phyloP scores from a whole-genome alignment of 257 asterid species.

The Nemophila menziesii region DNA sequence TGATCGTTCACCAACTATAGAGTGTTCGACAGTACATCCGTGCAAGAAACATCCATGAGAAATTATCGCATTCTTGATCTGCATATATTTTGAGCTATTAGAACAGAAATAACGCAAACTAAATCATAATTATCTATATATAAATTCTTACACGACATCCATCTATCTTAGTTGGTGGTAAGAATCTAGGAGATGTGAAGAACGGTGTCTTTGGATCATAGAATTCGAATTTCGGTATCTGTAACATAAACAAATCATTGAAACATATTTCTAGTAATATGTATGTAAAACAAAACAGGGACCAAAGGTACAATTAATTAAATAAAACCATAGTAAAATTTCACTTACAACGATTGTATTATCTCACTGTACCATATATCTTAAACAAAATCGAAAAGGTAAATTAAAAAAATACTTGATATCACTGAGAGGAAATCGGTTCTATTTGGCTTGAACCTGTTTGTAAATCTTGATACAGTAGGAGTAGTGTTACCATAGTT shows the following conservation, averaged over 20 bases:
- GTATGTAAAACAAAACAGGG: too few relatives aligned
- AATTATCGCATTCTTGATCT: slow-evolving; percentile 88
- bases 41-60: slow-evolving; percentile 94
- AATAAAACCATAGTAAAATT: too few relatives aligned
- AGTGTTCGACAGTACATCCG: slow-evolving; percentile 67
- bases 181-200: slow-evolving; percentile 88
- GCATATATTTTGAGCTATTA: slow-evolving; percentile 12
- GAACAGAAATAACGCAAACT: neutral
- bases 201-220: slow-evolving; percentile 91
- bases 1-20: slow-evolving; percentile 87
- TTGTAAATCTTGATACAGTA: too few relatives aligned
- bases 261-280: neutral
- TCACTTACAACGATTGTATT: too few relatives aligned
- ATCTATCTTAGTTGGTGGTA: slow-evolving; percentile 92
- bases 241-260: slow-evolving; percentile 15
- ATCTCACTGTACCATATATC: too few relatives aligned
- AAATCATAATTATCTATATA: neutral
- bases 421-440: too few relatives aligned
- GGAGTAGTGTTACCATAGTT: too few relatives aligned
- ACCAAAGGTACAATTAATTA: too few relatives aligned
- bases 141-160: slow-evolving; percentile 48
- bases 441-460: too few relatives aligned
- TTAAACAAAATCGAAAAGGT: too few relatives aligned
- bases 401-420: too few relatives aligned
- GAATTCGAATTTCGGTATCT: slow-evolving; percentile 71